Base-by-base conservation (phyloP, 176 grass and related monocot species). In the Phoenix dactylifera region DNA sequence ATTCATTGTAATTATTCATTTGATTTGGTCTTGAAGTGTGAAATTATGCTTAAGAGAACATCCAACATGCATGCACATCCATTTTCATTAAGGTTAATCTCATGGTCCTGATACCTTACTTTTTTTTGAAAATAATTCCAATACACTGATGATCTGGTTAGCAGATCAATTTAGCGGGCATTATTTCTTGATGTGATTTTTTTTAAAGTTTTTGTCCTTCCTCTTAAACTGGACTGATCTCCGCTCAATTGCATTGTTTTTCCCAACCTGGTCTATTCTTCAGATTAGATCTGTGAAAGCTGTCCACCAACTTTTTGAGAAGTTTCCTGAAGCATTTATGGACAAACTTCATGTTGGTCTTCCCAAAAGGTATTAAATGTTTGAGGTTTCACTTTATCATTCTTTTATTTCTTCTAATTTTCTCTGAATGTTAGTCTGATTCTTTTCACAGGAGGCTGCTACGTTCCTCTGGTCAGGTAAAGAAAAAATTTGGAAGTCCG, bases 241-340 rank as follows among this genome's bases (percentile, higher is more conserved):
- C 35, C 1, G 9, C 35, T 44, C 35, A 44, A 12, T 44, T 44
- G 35, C 35, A 44, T 44, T 44, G 12, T 44, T 44, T 9, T 50
- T 74, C 49, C 28, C 67, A 22, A 50, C 54, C 44, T 55, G 7
- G 23, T n/a, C 58, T 59, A 29, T 4, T 80, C 72, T 73, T 70
- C 75, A 95, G 86, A 89, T 95, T 69, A 86, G 77, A 18, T 86
- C 86, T 65, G 80, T 95, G 30, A 86, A 95, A 77, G 80, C 74
- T 50, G 79, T 95, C 44, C 86, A 95, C 58, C 79, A 62, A 76
- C 84, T 86, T 30, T 95, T 95, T 62, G 90, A 89, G 79, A 95
- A 76, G 72, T 95, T 95, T 60, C 86, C 90, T 79, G 74, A 52
- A 86, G 86, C 74, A 81, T 95, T 95, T 76, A 86, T 95, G 86